Percentiles rank a stretch among this genome's conserved stretches.
Evolutionary conservation across 805 yeast genomes (phyloP).

Genomic region (Lachancea fermentati): DNA sequence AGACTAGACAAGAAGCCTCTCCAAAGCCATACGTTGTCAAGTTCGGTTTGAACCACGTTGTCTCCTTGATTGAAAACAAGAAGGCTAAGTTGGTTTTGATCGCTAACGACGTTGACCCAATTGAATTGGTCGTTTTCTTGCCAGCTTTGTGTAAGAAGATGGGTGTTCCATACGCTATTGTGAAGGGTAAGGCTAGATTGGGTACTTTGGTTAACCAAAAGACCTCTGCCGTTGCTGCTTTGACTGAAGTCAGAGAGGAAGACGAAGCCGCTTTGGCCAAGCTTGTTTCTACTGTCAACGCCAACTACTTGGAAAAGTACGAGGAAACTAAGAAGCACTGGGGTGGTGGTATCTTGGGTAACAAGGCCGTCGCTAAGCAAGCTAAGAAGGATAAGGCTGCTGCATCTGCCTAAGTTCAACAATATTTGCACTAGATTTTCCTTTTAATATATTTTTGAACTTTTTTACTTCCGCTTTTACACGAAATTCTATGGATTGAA

Average conservation of each 20-base stretch:
- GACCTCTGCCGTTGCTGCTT: conserved; percentile 95
- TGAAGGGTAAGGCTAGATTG: conserved; percentile 97
- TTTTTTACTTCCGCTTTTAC: conserved; percentile 2
- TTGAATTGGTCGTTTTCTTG: conserved; percentile 92
- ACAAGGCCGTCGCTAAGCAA: conserved; percentile 81
- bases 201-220: conserved; percentile 97
- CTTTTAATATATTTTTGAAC: conserved; percentile 8
- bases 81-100: conserved; percentile 95
- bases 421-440: conserved; percentile 3
- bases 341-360: conserved; percentile 99
- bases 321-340: conserved; percentile 97
- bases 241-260: conserved; percentile 90
- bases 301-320: conserved; percentile 90
- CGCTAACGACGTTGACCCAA: conserved; percentile 99
- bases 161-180: conserved; percentile 99
- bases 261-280: conserved; percentile 94
- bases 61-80: conserved; percentile 94
- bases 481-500: conserved; percentile 1
- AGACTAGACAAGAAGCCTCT: conserved; percentile 93
- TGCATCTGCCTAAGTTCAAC: conserved; percentile 29
- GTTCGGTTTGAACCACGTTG: conserved; percentile 99
- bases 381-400: conserved; percentile 68
- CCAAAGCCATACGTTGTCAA: conserved; percentile 95
- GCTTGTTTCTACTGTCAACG: conserved; percentile 85
- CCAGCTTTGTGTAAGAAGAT: conserved; percentile 99